Percentiles rank a stretch among this genome's conserved stretches.
Evolutionary conservation across 768 basidiomycete genomes (phyloP).

Genomic region (Naganishia onofrii): DNA sequence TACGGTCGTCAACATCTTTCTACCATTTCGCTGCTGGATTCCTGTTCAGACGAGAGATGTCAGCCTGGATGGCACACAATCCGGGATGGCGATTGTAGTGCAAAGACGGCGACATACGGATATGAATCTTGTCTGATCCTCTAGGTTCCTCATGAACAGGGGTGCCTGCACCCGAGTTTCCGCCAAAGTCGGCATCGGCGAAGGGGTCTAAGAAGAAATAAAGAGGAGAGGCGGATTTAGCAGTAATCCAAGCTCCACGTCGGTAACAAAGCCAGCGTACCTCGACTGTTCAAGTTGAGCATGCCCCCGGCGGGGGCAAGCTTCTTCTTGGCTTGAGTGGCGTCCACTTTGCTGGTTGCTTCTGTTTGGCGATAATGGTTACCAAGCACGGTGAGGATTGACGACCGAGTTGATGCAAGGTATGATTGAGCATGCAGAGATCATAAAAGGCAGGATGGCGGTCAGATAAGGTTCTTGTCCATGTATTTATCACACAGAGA

Average conservation of each 20-base stretch:
- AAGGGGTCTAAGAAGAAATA: constrained; percentile 70
- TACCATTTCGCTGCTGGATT: constrained; percentile 97
- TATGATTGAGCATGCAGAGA: neutral
- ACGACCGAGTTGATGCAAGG: neutral
- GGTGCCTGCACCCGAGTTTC: constrained; percentile 52
- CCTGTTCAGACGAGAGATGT: constrained; percentile 48
- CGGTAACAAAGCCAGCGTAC: neutral
- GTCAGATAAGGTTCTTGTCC: neutral
- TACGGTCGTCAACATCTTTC: constrained; percentile 95
- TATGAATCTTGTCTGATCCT: constrained; percentile 50
- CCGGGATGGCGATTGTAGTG: neutral
- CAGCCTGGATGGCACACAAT: neutral
- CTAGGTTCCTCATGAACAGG: constrained; percentile 45
- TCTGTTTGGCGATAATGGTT: neutral
- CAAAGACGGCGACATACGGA: constrained; percentile 43
- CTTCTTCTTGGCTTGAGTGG: constrained; percentile 29
- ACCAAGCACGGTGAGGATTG: neutral
- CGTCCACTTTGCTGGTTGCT: constrained; percentile 35
- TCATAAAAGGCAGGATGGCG: neutral
- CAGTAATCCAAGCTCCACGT: too few species aligned
- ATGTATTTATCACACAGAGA: neutral
- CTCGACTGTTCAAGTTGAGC: constrained; percentile 34
- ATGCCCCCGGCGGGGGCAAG: constrained; percentile 33
- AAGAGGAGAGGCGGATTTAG: too few species aligned
- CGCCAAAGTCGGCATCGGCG: constrained; percentile 82